These are phyloP conservation scores for Globisporangium radiosum DNA, from an alignment of 352 stramenopile species.

Conservation along the genomic window DNA sequence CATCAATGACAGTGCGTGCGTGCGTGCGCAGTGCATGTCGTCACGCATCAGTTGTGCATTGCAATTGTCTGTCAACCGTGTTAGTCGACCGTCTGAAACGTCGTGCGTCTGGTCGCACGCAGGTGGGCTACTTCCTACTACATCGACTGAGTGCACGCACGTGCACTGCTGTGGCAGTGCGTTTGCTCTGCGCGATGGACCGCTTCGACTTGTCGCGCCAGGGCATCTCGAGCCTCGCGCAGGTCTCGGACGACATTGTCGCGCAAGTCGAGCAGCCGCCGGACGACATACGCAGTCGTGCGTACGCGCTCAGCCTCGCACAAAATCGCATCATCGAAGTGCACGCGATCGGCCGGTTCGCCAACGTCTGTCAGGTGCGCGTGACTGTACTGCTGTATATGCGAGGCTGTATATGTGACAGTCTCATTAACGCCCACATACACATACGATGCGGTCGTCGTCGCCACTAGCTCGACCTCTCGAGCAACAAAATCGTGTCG, in stretches of 20 bases:
- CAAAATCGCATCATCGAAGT: slow-evolving; percentile 43
- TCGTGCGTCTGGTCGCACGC: no score
- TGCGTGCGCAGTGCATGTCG: no score
- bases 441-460: neutral
- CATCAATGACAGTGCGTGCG: no score
- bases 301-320: slow-evolving; percentile 43
- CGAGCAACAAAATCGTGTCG: slow-evolving; percentile 41
- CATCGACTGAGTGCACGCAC: no score
- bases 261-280: slow-evolving; percentile 22
- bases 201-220: slow-evolving; percentile 48
- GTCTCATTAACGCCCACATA: neutral
- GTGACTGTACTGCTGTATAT: no score
- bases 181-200: slow-evolving; percentile 14
- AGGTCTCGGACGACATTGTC: slow-evolving; percentile 41
- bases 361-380: slow-evolving; percentile 36
- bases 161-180: no score
- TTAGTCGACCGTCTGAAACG: no score
- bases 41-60: no score
- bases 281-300: slow-evolving; percentile 1
- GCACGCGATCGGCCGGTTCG: slow-evolving; percentile 33
- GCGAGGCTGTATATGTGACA: neutral
- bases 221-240: slow-evolving; percentile 32
- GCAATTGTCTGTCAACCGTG: no score
- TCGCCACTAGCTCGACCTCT: slow-evolving; percentile 47
- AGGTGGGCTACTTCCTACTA: no score